phyloP scores from a whole-genome alignment of 1,284 basidiomycete species.

The Trametes polyzona region DNA sequence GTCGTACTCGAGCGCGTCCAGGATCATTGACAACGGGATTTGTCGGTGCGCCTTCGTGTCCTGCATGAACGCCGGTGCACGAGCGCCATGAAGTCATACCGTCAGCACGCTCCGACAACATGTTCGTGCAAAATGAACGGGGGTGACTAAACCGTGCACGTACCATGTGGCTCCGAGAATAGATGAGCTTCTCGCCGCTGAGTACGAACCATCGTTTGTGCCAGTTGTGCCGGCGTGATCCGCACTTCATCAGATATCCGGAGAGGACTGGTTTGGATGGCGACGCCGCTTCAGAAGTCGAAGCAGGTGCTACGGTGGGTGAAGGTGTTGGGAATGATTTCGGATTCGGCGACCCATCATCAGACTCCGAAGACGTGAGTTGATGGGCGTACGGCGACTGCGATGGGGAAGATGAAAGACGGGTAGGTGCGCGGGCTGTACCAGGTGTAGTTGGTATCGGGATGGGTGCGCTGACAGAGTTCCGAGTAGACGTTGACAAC shows the following conservation, averaged over 20 bases:
- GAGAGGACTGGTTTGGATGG: constrained; percentile 77
- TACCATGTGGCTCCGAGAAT: constrained; percentile 90
- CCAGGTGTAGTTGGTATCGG: constrained; percentile 50
- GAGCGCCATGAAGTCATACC: constrained; percentile 10
- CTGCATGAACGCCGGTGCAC: constrained; percentile 44
- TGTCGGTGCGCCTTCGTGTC: constrained; percentile 87
- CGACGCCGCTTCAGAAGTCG: constrained; percentile 42
- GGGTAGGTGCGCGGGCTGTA: constrained; percentile 16
- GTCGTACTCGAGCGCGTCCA: constrained; percentile 93
- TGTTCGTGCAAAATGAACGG: constrained; percentile 8
- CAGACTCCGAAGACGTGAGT: constrained; percentile 77
- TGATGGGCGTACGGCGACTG: constrained; percentile 37
- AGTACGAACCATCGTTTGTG: constrained; percentile 93
- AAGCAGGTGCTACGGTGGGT: constrained; percentile 1
- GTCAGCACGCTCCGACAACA: constrained; percentile 14
- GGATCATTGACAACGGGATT: constrained; percentile 83
- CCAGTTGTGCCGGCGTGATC: constrained; percentile 92
- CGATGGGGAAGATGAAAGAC: constrained; percentile 40
- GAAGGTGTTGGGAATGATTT: constrained; percentile 21
- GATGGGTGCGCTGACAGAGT: constrained; percentile 48
- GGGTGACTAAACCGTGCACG: constrained; percentile 36
- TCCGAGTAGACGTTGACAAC: constrained; percentile 61
- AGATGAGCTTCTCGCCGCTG: constrained; percentile 80
- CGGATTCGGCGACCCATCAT: constrained; percentile 55
- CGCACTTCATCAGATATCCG: constrained; percentile 98